Conservation (phyloP, 192 early-diverging fungal genomes). For the Neocallimastix lanati region DNA sequence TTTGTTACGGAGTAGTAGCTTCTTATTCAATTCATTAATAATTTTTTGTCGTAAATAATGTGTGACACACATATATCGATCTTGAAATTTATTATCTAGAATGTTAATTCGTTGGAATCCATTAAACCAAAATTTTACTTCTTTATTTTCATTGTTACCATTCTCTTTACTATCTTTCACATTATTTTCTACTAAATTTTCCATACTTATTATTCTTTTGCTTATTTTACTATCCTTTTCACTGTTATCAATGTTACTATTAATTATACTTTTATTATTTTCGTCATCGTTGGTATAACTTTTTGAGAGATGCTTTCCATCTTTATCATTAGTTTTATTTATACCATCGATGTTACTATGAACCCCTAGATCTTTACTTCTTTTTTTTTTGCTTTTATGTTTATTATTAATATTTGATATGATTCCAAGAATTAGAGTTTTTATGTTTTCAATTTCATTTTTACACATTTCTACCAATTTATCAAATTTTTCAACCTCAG, state of each 20-base stretch:
- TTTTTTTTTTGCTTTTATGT: neutral
- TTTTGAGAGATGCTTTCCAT: no score
- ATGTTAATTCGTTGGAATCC: neutral
- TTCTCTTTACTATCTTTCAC: neutral
- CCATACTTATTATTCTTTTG: no score
- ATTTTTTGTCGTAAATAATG: neutral
- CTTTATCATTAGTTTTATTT: neutral
- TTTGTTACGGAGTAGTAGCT: neutral
- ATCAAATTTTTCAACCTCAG: neutral
- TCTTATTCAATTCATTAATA: neutral
- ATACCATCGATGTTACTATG: neutral
- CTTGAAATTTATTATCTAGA: neutral
- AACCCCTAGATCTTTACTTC: neutral
- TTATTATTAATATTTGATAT: no score
- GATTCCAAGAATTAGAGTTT: neutral
- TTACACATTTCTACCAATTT: neutral
- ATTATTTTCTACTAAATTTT: no score
- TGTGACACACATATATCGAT: neutral
- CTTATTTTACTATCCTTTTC: no score
- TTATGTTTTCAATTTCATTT: neutral
- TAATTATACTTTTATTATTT: no score
- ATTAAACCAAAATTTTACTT: neutral
- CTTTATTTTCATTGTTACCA: neutral
- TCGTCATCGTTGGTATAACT: no score
- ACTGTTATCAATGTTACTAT: no score